These are phyloP conservation scores for Fomitopsis schrenkii DNA, from an alignment of 1,284 basidiomycete genomes.

Conservation along the genomic window DNA sequence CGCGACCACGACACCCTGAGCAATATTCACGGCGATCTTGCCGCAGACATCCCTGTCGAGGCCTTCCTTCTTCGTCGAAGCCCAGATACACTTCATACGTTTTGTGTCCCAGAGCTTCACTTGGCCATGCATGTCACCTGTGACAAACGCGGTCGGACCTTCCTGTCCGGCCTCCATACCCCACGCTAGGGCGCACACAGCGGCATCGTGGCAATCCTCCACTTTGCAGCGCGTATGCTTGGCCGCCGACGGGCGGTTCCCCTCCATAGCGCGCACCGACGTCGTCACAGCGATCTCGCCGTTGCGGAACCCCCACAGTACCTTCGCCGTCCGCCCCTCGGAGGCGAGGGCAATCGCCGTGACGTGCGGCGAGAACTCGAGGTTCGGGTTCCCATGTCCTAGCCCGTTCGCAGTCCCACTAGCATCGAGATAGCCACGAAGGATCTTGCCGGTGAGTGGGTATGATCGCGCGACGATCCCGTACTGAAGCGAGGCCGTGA, in stretches of 20 bases:
- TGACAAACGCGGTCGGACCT: conserved; percentile 36
- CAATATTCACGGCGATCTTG: conserved; percentile 41
- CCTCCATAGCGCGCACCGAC: conserved; percentile 55
- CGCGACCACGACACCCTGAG: conserved; percentile 43
- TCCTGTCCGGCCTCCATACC: conserved; percentile 26
- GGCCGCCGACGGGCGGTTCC: conserved; percentile 37
- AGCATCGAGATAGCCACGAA: conserved; percentile 73
- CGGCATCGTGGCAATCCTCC: conserved; percentile 55
- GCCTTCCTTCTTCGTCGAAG: conserved; percentile 37
- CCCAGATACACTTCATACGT: conserved; percentile 55
- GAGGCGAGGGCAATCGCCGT: conserved; percentile 53
- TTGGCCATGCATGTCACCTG: conserved; percentile 57
- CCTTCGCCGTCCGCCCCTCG: conserved; percentile 63
- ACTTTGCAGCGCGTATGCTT: conserved; percentile 45
- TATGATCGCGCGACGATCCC: conserved; percentile 75
- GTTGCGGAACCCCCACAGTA: conserved; percentile 74
- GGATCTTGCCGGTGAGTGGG: conserved; percentile 65
- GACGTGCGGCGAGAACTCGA: conserved; percentile 70
- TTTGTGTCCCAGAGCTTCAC: conserved; percentile 71
- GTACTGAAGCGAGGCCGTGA: conserved; percentile 65
- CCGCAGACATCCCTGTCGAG: conserved; percentile 44
- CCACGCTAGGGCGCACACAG: conserved; percentile 52
- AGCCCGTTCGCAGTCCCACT: conserved; percentile 53
- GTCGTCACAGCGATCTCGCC: conserved; percentile 68
- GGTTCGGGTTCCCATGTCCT: conserved; percentile 74